A percentile compares a stretch with the other conserved stretches of the same genome.
Conservation (phyloP, 2,329 filamentous ascomycete genomes). For the Ophiostoma tasmaniense region DNA sequence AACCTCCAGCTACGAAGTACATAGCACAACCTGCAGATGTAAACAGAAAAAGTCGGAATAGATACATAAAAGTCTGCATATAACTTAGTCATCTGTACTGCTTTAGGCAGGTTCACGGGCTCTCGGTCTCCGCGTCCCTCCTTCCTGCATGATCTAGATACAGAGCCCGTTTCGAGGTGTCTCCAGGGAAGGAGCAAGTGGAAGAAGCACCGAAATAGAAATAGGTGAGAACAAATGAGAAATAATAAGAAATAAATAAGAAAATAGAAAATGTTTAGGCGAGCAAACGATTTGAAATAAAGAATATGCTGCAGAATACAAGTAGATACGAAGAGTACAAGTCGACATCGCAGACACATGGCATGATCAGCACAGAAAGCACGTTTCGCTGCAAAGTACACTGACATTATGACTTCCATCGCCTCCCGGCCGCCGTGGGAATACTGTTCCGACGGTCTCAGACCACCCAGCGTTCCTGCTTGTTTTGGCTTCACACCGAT, state of each 20-base stretch:
- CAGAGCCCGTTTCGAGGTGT: not conserved
- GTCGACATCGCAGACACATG: not conserved
- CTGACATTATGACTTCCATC: not conserved
- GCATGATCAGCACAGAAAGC: not conserved
- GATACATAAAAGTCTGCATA: not conserved
- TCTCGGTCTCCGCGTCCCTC: not conserved
- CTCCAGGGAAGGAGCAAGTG: not conserved
- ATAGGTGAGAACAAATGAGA: not conserved
- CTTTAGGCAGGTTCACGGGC: not conserved
- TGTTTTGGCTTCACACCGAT: not conserved
- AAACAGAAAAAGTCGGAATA: not conserved
- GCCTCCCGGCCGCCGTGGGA: not conserved
- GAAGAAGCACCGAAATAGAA: not conserved
- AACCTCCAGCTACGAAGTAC: not conserved
- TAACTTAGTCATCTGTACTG: not conserved
- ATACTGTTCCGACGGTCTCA: not conserved
- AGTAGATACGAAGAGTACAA: not conserved
- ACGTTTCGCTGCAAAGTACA: not conserved
- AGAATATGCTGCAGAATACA: not conserved
- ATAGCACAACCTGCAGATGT: not conserved
- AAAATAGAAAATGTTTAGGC: not conserved
- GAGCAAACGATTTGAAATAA: not conserved
- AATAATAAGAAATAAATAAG: not conserved
- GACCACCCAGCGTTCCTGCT: not conserved
- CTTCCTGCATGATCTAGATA: conserved; percentile 1